Conservation (phyloP, 352 stramenopile species). For the Phytopythium oedochilum region DNA sequence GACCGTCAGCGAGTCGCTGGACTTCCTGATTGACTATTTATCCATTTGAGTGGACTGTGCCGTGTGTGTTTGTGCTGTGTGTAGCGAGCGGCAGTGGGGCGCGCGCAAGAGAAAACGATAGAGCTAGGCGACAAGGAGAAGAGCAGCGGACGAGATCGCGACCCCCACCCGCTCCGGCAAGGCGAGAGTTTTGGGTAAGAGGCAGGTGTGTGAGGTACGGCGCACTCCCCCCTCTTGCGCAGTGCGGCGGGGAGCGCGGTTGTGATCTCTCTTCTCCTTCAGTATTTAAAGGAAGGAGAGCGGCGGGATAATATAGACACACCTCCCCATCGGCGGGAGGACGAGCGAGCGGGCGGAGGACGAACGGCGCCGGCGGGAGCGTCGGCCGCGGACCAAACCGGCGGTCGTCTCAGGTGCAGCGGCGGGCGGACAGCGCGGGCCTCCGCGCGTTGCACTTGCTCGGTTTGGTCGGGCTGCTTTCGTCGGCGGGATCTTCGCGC, state of each 20-base stretch:
- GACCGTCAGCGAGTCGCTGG: conserved; percentile 56
- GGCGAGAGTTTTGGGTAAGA: background rate
- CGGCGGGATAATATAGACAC: conserved; percentile 8
- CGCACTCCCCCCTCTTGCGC: conserved; percentile 2
- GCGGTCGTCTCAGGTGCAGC: background rate
- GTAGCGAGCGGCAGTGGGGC: conserved; percentile 4
- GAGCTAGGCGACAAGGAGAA: conserved; percentile 7
- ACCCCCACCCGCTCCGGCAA: conserved; percentile 5
- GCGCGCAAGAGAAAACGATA: conserved; percentile 1
- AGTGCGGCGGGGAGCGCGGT: background rate
- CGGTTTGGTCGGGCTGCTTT: background rate
- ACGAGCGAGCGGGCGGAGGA: conserved; percentile 3
- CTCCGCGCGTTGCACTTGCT: background rate
- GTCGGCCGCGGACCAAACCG: conserved; percentile 2
- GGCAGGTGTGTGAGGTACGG: conserved; percentile 5
- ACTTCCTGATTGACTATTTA: conserved; percentile 65
- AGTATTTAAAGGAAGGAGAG: conserved; percentile 4
- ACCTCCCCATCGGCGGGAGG: conserved; percentile 6
- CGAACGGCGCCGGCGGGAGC: background rate
- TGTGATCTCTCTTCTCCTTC: conserved; percentile 4
- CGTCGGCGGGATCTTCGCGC: background rate
- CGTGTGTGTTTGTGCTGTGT: conserved; percentile 3
- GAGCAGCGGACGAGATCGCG: conserved; percentile 5
- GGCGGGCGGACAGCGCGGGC: background rate
- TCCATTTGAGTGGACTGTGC: conserved; percentile 22